A percentile compares a stretch with the other conserved stretches of the same genome.
These are phyloP conservation scores for Gynochthodes officinalis DNA, from an alignment of 257 asterid genomes.

Conservation along the genomic window DNA sequence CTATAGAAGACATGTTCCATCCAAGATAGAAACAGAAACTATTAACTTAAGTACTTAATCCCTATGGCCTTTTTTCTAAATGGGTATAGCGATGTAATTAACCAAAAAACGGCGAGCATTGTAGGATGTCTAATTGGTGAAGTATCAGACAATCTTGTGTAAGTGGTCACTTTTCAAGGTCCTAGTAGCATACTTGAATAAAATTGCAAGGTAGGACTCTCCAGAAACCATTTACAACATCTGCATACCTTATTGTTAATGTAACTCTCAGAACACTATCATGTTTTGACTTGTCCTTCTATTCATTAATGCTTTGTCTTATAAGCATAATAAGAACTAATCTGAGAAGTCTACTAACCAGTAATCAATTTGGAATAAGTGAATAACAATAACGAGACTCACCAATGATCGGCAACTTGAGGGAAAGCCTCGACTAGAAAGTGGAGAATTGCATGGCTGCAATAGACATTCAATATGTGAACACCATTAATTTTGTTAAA, in stretches of 20 bases:
- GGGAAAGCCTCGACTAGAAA: slow-evolving; percentile 79
- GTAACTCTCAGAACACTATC: background rate
- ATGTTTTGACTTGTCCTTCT: background rate
- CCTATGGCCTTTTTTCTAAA: no score
- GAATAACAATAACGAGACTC: slow-evolving; percentile 30
- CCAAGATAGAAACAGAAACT: background rate
- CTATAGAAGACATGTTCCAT: background rate
- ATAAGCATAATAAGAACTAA: background rate
- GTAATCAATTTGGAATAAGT: background rate
- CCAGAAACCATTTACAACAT: background rate
- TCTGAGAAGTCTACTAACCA: background rate
- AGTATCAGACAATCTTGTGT: background rate
- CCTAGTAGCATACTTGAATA: background rate
- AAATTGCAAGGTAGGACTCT: background rate
- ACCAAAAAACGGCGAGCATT: background rate
- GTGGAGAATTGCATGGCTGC: slow-evolving; percentile 87
- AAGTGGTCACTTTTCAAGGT: background rate
- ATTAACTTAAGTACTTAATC: background rate
- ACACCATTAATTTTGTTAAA: background rate
- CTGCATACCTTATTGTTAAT: background rate
- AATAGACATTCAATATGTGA: slow-evolving; percentile 17
- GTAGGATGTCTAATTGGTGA: background rate
- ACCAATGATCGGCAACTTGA: slow-evolving; percentile 97
- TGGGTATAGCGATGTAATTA: background rate
- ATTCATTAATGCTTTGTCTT: background rate